Evolutionary conservation across 495 filamentous ascomycete species (phyloP), one percentile per base, ranked within the genome.

Genomic region (Talaromyces wortmannii): DNA sequence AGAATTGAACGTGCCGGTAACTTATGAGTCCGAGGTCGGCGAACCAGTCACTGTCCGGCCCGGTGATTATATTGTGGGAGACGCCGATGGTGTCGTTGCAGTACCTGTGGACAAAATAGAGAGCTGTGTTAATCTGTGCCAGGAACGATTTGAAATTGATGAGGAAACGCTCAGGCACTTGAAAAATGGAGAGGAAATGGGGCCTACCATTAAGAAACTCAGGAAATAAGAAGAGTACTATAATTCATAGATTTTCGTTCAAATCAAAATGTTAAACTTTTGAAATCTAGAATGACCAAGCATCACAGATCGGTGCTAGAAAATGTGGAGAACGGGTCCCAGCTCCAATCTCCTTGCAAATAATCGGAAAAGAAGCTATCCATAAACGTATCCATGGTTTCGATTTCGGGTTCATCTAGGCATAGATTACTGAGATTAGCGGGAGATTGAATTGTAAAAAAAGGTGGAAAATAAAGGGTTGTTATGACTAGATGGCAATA

Each of bases 11-110:
- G 63, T 64, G 4, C 72, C 69, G 1, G 71, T 73, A 1, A 55
- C 52, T 6, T 62, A 69, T 46, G 57, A 65, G 31, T 68, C 63
- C 42, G 71, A 67, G 15, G 51, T 53, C 11, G 60, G 66, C 55
- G 73, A 78, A 49, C 72, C 79, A 18, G 75, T 77, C 46, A 63
- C 66, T 16, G 72, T 84, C 32, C 59, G 67, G 2, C 81, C 81
- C 0, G 81, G 79, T 0, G 83, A 85, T 57, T 83, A 82, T 55
- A 58, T 85, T 30, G 63, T 85, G 15, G 81, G 69, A 0, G 81
- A 85, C 50, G 45, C 74, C 15, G 78, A 85, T 57, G 82, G 82
- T 3, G 80, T 83, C 0, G 79, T 83, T 3, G 55, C 55, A 4
- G 51, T 67, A 8, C 65, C 65, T 3, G 51, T 44, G 32, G 48